These are phyloP conservation scores for Blastomyces silverae DNA, from an alignment of 2,329 filamentous ascomycete species.

Conservation along the genomic window DNA sequence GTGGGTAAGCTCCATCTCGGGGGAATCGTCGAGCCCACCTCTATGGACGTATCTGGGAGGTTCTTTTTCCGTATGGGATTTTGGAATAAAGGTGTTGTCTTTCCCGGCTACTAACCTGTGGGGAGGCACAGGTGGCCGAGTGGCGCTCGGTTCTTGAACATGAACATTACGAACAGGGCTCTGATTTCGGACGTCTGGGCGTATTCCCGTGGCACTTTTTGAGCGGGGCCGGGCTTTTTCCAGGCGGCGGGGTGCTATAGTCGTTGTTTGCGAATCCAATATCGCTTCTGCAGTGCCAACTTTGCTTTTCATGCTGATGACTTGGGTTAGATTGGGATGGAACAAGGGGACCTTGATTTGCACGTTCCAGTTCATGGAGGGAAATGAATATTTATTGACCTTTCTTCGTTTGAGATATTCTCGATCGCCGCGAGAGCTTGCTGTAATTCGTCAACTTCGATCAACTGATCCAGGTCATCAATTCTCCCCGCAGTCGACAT, in stretches of 20 bases:
- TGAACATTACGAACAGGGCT: conserved; percentile 4
- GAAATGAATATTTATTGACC: conserved; percentile 1
- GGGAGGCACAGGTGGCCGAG: neutral
- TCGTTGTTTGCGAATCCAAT: conserved; percentile 5
- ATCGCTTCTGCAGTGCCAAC: neutral
- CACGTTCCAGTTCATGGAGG: neutral
- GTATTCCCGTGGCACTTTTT: conserved; percentile 5
- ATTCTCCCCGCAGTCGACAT: neutral
- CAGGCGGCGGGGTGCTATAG: neutral
- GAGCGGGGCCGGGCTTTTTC: conserved; percentile 1
- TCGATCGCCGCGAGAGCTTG: neutral
- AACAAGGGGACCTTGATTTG: neutral
- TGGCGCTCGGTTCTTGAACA: neutral
- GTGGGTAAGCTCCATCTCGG: neutral
- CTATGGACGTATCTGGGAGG: neutral
- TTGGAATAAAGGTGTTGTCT: neutral
- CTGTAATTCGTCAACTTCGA: conserved; percentile 1
- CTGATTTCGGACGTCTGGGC: neutral
- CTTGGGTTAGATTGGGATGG: neutral
- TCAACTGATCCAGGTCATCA: neutral
- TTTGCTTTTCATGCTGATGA: neutral
- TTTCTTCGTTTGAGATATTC: neutral
- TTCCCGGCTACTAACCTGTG: neutral
- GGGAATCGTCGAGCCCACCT: neutral
- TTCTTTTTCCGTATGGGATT: neutral